A percentile compares a stretch with the other conserved stretches of the same genome.
Conservation (phyloP, 345 rosid species). For the Salix udensis region DNA sequence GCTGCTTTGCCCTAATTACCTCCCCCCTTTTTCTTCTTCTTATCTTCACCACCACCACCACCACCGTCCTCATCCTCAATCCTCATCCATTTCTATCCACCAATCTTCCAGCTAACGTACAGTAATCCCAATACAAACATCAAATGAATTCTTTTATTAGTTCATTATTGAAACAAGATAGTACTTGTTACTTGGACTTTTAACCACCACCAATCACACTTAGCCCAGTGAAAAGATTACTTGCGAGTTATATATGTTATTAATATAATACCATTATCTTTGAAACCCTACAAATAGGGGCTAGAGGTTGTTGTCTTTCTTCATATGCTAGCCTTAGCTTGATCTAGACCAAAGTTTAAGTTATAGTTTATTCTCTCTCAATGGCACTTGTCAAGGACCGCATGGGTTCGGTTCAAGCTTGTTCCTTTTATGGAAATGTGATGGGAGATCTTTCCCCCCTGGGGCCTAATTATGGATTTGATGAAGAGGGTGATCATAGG, state of each 20-base stretch:
- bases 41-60: not conserved
- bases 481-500: conserved; percentile 27
- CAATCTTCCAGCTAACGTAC: conserved; percentile 48
- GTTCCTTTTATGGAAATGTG: conserved; percentile 16
- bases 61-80: too few species aligned
- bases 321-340: conserved; percentile 9
- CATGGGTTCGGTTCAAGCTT: conserved; percentile 20
- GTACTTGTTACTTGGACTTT: not conserved
- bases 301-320: conserved; percentile 1
- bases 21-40: conserved; percentile 7
- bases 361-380: conserved; percentile 8
- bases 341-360: conserved; percentile 3
- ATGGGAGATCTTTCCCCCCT: conserved; percentile 39
- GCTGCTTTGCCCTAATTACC: conserved; percentile 21
- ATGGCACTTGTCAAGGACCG: conserved; percentile 50
- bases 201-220: not conserved
- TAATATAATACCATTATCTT: not conserved
- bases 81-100: conserved; percentile 10
- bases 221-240: not conserved
- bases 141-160: not conserved
- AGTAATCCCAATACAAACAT: conserved; percentile 31
- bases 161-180: conserved; percentile 5
- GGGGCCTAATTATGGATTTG: conserved; percentile 20
- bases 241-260: not conserved
- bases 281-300: conserved; percentile 22